Base-by-base conservation (phyloP, 331 rosid species). In the Quercus lobata region DNA sequence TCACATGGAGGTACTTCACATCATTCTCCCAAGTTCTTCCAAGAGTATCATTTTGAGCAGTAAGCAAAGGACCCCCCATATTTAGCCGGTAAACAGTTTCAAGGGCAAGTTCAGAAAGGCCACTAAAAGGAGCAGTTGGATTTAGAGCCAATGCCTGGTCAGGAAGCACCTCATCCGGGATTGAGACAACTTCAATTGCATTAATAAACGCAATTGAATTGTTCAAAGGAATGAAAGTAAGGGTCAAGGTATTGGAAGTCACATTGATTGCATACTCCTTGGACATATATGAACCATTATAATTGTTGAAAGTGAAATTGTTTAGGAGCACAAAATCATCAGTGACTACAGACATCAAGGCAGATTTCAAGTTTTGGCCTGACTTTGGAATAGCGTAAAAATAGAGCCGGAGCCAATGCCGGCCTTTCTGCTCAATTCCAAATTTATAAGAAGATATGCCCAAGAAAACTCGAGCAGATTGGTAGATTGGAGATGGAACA, bases 11-110 rank as follows among this genome's bases (percentile, higher is more conserved):
- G 74, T 87, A 95, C 37, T 84, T 90, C 86, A 75, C 49, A 80
- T 95, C 99, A 87, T 87, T 90, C 84, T 88, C 94, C 99, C 97
- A 95, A 77, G 94, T 91, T 82, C 99, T 91, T 75, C 97, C 91
- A 19, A 95, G 89, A 60, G 98, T 95, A 60, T 95, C 99, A 65
- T 95, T 95, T 81, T 86, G 85, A 27, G 96, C 79, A 17, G 90
- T 91, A 63, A 95, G 86, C 83, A 90, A 76, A 76, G 99, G 89
- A 57, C 99, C 99, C 34, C 97, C 97, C 82, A 95, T 71, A 75
- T 95, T 95, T 57, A 95, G 78, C 41, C 97, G 92, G 79, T 90
- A 93, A 85, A 91, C 92, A 44, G 98, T 95, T 82, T 95, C 94
- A 16, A 91, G 79, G 32, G 97, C 96, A 44, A 79, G 87, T 25